These are phyloP conservation scores for Backusella tuberculispora DNA, from an alignment of 192 early-diverging fungal species.

Conservation along the genomic window DNA sequence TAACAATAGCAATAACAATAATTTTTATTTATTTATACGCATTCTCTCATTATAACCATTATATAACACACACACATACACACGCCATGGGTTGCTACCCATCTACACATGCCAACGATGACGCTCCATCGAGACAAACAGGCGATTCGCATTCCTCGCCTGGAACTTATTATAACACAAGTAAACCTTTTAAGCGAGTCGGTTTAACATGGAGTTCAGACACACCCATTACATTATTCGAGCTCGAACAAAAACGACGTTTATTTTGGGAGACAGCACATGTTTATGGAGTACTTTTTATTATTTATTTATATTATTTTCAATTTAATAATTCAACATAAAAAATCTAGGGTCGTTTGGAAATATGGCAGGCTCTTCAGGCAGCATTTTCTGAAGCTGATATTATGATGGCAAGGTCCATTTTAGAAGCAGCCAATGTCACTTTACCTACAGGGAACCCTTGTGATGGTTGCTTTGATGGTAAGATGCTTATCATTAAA, in stretches of 20 bases:
- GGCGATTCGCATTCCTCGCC: background rate
- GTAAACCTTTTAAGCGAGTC: conserved; percentile 37
- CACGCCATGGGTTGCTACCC: conserved; percentile 7
- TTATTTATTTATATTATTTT: background rate
- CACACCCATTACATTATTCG: conserved; percentile 38
- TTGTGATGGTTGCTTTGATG: conserved; percentile 80
- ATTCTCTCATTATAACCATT: background rate
- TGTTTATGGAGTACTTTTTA: conserved; percentile 60
- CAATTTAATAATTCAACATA: background rate
- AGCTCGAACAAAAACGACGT: conserved; percentile 56
- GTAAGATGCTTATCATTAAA: conserved; percentile 1
- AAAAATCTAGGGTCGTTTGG: conserved; percentile 55
- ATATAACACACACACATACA: background rate
- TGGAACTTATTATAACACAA: background rate
- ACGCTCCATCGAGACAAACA: background rate
- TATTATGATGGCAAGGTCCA: conserved; percentile 57
- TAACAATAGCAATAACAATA: background rate
- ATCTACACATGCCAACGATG: background rate
- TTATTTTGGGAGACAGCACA: conserved; percentile 82
- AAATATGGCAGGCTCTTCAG: conserved; percentile 80
- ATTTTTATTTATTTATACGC: background rate
- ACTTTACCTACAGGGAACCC: conserved; percentile 72
- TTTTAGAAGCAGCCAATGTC: conserved; percentile 70
- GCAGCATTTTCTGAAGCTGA: conserved; percentile 59
- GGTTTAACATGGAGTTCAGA: conserved; percentile 46